Percentiles rank a stretch among this genome's conserved stretches.
Evolutionary conservation across 202 grass and related monocot species (phyloP).

Genomic region (Cymbopogon flexuosus): DNA sequence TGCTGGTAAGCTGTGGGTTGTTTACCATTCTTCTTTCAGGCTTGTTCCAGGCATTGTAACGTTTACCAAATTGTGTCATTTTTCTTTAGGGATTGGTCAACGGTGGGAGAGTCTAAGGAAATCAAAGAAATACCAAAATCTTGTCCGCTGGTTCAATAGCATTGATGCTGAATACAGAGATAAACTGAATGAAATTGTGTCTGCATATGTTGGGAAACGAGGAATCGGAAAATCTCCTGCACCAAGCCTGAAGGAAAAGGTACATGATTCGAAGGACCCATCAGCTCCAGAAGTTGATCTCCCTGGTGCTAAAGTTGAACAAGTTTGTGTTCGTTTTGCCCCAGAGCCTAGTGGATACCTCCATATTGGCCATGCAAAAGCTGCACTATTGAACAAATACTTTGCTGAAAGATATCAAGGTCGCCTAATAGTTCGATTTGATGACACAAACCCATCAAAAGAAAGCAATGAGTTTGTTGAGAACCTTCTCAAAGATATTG

Average conservation of each 20-base stretch:
- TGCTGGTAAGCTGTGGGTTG: slow-evolving; percentile 41
- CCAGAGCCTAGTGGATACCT: slow-evolving; percentile 82
- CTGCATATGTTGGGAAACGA: slow-evolving; percentile 63
- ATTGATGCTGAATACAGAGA: slow-evolving; percentile 46
- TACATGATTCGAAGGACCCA: slow-evolving; percentile 41
- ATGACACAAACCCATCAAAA: slow-evolving; percentile 90
- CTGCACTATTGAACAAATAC: slow-evolving; percentile 74
- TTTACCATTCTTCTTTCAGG: background rate
- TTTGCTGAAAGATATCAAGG: slow-evolving; percentile 78
- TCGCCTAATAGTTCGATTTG: slow-evolving; percentile 62
- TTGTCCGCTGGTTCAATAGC: slow-evolving; percentile 67
- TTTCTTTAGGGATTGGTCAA: slow-evolving; percentile 52
- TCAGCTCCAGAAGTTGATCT: slow-evolving; percentile 63
- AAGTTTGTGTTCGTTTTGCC: slow-evolving; percentile 77
- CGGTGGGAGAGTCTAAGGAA: slow-evolving; percentile 85
- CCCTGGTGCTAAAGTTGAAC: slow-evolving; percentile 70
- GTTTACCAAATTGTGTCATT: background rate
- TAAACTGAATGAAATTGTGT: slow-evolving; percentile 44
- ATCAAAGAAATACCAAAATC: slow-evolving; percentile 67
- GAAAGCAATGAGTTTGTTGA: slow-evolving; percentile 88
- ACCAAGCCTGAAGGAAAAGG: slow-evolving; percentile 48
- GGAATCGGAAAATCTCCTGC: slow-evolving; percentile 74
- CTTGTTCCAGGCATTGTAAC: background rate
- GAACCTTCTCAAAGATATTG: slow-evolving; percentile 75
- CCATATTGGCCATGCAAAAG: slow-evolving; percentile 80